Base-by-base conservation (phyloP, 192 early-diverging fungal genomes). In the Umbelopsis isabellina region DNA sequence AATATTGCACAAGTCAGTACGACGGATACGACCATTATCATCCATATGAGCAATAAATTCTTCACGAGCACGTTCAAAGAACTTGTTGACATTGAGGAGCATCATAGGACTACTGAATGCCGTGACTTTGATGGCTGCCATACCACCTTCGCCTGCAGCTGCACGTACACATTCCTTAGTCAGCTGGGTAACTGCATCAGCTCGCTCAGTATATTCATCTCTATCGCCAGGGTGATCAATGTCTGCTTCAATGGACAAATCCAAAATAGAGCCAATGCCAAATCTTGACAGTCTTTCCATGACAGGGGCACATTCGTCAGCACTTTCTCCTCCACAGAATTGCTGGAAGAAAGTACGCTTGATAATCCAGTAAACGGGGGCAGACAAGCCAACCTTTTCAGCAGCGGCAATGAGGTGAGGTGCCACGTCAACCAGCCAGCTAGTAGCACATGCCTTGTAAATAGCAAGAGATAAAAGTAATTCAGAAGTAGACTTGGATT, bases 71-170 rank as follows among this genome's bases (percentile, higher is more conserved):
- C 67, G 66, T 22, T 71, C 68, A 49, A 92, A 76, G 4, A 79
- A 76, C 16, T 75, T 79, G 55, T 74, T 74, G 11, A 74, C 20
- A 72, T 85, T 83, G n/a, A 96, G 85, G 25, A 96, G 76, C 20
- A 69, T 41, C 44, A 82, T 70, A 1, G 93, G 94, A 13, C 91
- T 88, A 0, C 88, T 75, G 52, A 95, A 86, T 13, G 92, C 93
- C n/a, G 96, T 95, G 46, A 98, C 76, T 76, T 98, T 98, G 76
- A 92, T 73, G 8, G 96, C 96, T 12, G 92, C 87, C 80, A 96
- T 95, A 46, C 86, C 85, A 21, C 89, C 86, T 45, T 37, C 48
- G 25, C 20, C 22, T 49, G 73, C 45, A 65, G 92, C 92, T 70
- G 91, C 92, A 33, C 87, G 80, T 75, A 94, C 88, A 66, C 89